Evolutionary conservation across 768 basidiomycete species (phyloP).

Genomic region (Amanita muscaria): DNA sequence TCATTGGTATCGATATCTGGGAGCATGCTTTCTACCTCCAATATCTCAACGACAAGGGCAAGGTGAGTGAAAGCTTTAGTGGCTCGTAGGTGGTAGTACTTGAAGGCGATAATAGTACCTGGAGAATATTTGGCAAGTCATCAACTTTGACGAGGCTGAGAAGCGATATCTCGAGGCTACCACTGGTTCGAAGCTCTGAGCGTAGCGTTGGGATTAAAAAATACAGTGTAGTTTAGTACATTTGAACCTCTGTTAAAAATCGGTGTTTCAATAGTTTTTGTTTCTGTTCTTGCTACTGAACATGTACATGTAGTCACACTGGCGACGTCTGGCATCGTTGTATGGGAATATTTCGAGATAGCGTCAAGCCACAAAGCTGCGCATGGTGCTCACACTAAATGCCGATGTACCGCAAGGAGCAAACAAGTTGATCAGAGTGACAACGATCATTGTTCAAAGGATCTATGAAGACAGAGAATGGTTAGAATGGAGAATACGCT

Average conservation of each 20-base stretch:
- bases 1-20: constrained; percentile 94
- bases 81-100: not conserved
- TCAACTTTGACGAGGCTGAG: constrained; percentile 73
- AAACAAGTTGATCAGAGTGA: too few relatives aligned
- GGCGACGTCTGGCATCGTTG: too few relatives aligned
- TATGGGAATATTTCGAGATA: too few relatives aligned
- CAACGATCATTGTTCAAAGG: too few relatives aligned
- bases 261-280: not conserved
- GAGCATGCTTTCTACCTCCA: constrained; percentile 96
- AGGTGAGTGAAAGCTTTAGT: constrained; percentile 45
- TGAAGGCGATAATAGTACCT: constrained; percentile 43
- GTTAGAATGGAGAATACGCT: too few relatives aligned
- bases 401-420: too few relatives aligned
- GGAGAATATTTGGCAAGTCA: constrained; percentile 65
- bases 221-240: not conserved
- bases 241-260: not conserved
- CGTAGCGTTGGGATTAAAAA: not conserved
- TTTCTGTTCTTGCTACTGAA: too few relatives aligned
- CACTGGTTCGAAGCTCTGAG: constrained; percentile 3
- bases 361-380: too few relatives aligned
- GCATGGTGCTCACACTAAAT: too few relatives aligned
- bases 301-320: too few relatives aligned
- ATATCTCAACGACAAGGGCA: constrained; percentile 90
- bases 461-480: too few relatives aligned
- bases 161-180: constrained; percentile 43